These are phyloP conservation scores for Trichopus zeylanicus DNA, from an alignment of 116 monocot genomes.

Conservation along the genomic window DNA sequence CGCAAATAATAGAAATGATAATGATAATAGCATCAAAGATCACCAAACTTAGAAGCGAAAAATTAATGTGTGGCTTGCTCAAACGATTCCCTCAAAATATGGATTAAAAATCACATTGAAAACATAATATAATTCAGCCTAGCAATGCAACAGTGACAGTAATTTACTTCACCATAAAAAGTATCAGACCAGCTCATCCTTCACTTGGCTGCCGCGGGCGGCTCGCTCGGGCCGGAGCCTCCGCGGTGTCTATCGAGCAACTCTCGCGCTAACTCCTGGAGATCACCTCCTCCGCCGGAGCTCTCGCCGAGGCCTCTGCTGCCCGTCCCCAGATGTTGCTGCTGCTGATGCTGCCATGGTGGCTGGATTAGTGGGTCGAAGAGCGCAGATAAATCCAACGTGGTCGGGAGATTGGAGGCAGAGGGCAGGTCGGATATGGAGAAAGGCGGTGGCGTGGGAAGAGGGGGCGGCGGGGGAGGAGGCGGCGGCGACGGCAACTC, in stretches of 20 bases:
- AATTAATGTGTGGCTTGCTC: too few relatives aligned
- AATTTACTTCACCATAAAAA: too few relatives aligned
- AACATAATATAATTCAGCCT: too few relatives aligned
- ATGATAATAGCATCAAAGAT: too few relatives aligned
- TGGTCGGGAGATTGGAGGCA: slow-evolving; percentile 18
- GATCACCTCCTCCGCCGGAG: slow-evolving; percentile 35
- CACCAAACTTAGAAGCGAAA: too few relatives aligned
- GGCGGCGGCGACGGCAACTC: slow-evolving; percentile 45
- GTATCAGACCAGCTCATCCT: too few relatives aligned
- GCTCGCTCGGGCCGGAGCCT: not conserved
- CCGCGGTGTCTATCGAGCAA: slow-evolving; percentile 36
- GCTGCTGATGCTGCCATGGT: slow-evolving; percentile 27
- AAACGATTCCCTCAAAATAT: too few relatives aligned
- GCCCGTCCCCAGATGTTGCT: slow-evolving; percentile 2
- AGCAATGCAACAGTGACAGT: too few relatives aligned
- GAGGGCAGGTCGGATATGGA: slow-evolving; percentile 58
- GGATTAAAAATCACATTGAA: too few relatives aligned
- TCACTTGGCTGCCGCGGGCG: too few relatives aligned
- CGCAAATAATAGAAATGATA: too few relatives aligned
- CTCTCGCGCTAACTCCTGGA: slow-evolving; percentile 63
- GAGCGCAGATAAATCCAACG: slow-evolving; percentile 57
- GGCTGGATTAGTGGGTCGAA: slow-evolving; percentile 39
- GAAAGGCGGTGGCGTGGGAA: slow-evolving; percentile 20
- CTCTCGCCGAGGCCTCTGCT: slow-evolving; percentile 10
- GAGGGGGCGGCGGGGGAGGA: slow-evolving; percentile 17